phyloP scores from a whole-genome alignment of 176 grass and related monocot genomes.

The Cymbopogon citratus region DNA sequence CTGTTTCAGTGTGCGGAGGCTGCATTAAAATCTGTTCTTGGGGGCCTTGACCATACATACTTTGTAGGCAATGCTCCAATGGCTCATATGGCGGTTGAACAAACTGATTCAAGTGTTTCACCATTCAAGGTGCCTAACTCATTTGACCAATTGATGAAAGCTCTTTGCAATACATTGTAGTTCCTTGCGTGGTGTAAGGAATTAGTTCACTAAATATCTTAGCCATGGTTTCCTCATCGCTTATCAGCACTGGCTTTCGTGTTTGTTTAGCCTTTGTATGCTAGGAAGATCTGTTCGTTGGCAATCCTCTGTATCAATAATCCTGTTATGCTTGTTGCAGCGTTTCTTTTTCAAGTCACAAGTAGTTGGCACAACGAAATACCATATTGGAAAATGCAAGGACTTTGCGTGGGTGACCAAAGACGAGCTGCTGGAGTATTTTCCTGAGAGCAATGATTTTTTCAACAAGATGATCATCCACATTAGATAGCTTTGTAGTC shows the following conservation, averaged over 20 bases:
- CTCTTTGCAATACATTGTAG: not conserved
- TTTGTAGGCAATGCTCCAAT: constrained; percentile 99
- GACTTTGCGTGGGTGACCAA: constrained; percentile 93
- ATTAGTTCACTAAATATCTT: not conserved
- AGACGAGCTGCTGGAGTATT: constrained; percentile 75
- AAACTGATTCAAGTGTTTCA: constrained; percentile 30
- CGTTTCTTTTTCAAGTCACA: constrained; percentile 98
- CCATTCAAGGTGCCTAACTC: constrained; percentile 57
- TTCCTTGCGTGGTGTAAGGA: not conserved
- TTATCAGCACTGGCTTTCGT: not conserved
- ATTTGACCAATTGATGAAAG: not conserved
- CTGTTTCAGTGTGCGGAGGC: constrained; percentile 79
- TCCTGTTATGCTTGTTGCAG: constrained; percentile 29
- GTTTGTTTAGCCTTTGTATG: not conserved
- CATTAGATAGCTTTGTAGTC: constrained; percentile 35
- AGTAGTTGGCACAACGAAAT: constrained; percentile 57
- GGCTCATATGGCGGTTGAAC: constrained; percentile 71
- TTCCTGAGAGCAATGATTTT: constrained; percentile 61
- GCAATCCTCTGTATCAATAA: not conserved
- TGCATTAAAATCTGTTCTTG: constrained; percentile 74
- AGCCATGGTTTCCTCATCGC: not conserved
- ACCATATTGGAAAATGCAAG: constrained; percentile 59
- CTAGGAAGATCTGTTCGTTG: not conserved
- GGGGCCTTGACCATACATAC: constrained; percentile 69
- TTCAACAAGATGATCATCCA: constrained; percentile 89